Evolutionary conservation across 2,329 filamentous ascomycete genomes (phyloP).

Genomic region (Teratosphaeria epicoccoides): DNA sequence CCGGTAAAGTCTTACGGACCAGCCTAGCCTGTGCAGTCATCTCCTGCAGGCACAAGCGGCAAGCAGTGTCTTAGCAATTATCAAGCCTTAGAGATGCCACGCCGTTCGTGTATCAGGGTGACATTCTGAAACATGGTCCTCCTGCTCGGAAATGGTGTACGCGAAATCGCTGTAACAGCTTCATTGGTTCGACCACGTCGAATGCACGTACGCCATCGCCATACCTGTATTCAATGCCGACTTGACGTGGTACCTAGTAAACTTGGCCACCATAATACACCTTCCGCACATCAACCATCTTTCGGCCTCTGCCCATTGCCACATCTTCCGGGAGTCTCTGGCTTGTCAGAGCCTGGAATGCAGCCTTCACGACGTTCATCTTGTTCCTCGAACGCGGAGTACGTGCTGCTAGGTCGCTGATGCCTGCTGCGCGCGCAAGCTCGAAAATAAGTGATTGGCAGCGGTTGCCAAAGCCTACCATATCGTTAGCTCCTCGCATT

Average conservation of each 20-base stretch:
- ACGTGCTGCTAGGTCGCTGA: constrained; percentile 73
- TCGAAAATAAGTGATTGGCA: constrained; percentile 89
- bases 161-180: no score
- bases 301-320: constrained; percentile 79
- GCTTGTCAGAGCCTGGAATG: constrained; percentile 68
- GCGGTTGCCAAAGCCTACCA: constrained; percentile 79
- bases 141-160: no score
- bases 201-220: no score
- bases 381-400: constrained; percentile 83
- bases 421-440: constrained; percentile 77
- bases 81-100: no score
- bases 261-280: constrained; percentile 79
- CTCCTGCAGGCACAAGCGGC: no score
- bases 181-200: no score
- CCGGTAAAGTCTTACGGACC: no score
- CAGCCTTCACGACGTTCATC: constrained; percentile 95
- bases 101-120: background rate
- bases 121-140: background rate
- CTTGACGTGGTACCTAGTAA: background rate
- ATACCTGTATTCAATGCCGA: background rate
- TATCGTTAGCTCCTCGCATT: constrained; percentile 2
- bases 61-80: no score
- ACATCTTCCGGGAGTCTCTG: constrained; percentile 85
- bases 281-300: constrained; percentile 90
- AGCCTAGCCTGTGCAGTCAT: no score